Percentiles rank a stretch among this genome's conserved stretches.
Evolutionary conservation across 768 basidiomycete genomes (phyloP).

Genomic region (Lentinula raphanica): DNA sequence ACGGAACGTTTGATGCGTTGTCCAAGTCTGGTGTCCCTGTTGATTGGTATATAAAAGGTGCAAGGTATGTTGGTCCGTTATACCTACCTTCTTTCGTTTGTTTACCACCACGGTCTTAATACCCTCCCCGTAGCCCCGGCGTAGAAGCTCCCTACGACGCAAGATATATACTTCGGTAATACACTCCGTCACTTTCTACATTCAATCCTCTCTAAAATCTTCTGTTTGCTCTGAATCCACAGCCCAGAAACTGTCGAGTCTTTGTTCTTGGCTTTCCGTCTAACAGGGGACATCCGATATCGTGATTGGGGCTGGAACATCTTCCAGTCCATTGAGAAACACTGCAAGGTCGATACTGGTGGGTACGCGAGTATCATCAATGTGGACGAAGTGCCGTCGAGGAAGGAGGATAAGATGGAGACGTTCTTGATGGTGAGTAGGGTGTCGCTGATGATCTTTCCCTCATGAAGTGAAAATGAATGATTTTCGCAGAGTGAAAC

Average conservation of each 20-base stretch:
- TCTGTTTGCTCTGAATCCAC: neutral
- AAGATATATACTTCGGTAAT: slow-evolving; percentile 82
- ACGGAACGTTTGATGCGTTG: slow-evolving; percentile 36
- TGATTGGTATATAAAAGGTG: slow-evolving; percentile 94
- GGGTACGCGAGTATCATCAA: slow-evolving; percentile 83
- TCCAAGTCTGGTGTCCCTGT: slow-evolving; percentile 33
- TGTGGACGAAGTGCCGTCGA: slow-evolving; percentile 70
- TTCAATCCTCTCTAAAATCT: neutral
- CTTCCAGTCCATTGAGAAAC: slow-evolving; percentile 82
- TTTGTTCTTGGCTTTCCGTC: slow-evolving; percentile 85
- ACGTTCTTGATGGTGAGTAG: slow-evolving; percentile 76
- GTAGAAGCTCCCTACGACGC: slow-evolving; percentile 67
- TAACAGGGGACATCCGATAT: slow-evolving; percentile 80
- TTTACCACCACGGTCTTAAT: neutral
- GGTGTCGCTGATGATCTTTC: slow-evolving; percentile 16
- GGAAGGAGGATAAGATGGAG: slow-evolving; percentile 88
- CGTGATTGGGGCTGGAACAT: slow-evolving; percentile 84
- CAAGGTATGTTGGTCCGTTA: slow-evolving; percentile 37
- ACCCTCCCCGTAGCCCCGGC: slow-evolving; percentile 22
- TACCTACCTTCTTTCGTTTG: neutral
- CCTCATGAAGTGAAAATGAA: neutral
- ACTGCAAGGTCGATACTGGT: slow-evolving; percentile 71
- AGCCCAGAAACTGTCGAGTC: slow-evolving; percentile 95
- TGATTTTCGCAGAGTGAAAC: slow-evolving; percentile 63
- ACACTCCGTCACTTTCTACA: no score